phyloP scores from a whole-genome alignment of 2,329 filamentous ascomycete species.

The Aspergillus tamarii region DNA sequence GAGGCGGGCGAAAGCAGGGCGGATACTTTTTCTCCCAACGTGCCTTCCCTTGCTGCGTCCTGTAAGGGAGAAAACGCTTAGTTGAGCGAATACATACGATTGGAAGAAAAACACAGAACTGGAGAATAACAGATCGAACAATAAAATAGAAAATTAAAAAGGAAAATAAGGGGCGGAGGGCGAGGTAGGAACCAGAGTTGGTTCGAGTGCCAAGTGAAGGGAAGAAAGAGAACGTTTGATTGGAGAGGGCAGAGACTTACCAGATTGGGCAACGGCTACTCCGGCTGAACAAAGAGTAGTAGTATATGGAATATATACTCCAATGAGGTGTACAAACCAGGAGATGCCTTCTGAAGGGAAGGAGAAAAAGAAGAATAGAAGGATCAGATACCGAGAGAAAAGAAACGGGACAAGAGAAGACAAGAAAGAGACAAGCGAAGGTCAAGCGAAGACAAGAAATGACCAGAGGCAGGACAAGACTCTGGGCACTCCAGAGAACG shows the following conservation, averaged over 20 bases:
- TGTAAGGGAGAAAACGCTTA: constrained; percentile 4
- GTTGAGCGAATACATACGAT: background rate
- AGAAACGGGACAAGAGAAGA: constrained; percentile 11
- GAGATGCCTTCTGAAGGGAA: constrained; percentile 7
- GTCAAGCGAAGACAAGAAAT: constrained; percentile 17
- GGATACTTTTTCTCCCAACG: constrained; percentile 6
- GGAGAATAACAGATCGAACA: constrained; percentile 1
- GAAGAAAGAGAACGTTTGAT: constrained; percentile 10
- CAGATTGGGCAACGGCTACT: constrained; percentile 6
- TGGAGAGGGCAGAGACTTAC: constrained; percentile 11
- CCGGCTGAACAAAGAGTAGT: background rate
- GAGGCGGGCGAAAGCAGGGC: constrained; percentile 13
- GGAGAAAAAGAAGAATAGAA: background rate
- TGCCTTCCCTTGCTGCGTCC: constrained; percentile 3
- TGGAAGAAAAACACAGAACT: too few species aligned
- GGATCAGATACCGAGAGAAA: constrained; percentile 7
- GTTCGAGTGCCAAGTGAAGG: constrained; percentile 11
- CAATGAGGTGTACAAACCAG: background rate
- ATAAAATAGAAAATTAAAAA: background rate
- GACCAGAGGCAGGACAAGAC: constrained; percentile 18
- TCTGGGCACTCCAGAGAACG: constrained; percentile 17
- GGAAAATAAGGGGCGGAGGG: background rate
- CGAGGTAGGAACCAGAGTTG: constrained; percentile 5
- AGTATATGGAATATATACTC: background rate
- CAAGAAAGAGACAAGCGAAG: constrained; percentile 11